Evolutionary conservation across 2,329 filamentous ascomycete species (phyloP), one percentile per base, ranked within the genome.

Genomic region (Pyrenochaeta sp.): DNA sequence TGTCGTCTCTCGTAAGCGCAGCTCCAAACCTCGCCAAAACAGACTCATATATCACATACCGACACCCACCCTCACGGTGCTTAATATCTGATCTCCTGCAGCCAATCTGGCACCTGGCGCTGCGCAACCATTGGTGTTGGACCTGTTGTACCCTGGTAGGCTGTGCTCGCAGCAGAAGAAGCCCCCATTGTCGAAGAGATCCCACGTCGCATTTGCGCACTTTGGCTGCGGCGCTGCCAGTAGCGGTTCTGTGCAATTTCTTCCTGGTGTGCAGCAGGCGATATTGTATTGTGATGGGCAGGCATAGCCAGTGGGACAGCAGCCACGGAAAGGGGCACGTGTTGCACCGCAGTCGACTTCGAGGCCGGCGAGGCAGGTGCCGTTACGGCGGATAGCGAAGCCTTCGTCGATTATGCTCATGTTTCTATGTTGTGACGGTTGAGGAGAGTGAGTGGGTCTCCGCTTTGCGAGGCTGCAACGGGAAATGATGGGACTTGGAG

Each of bases 121-220:
- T 18, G 49, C 53, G 15, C 57, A 60, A 7, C 40, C 40, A 52
- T 56, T 54, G 35, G 49, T 46, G 10, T 41, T 43, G 2, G 14
- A 4, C 1, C 32, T 17, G 30, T 60, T 49, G 31, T 46, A 60
- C 10, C 33, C 57, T 5, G 15, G 12, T 18, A 51, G 17, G 7
- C 53, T 53, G 27, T 44, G 43, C 23, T 54, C 46, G 40, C 57
- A 60, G 44, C 57, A 60, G 35, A 56, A 60, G 21, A 49, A 56
- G 1, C 53, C 57, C 6, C 47, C 40, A 32, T 56, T 60, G n/a
- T 56, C 50, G 30, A 51, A 60, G 4, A 60, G 3, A 18, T 60
- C 53, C 57, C 57, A 60, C 27, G 53, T 56, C 14, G 49, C 39
- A 32, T 56, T 60, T 17, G 57, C 36, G 21, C 57, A 60, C 29